Percentiles rank a stretch among this genome's conserved stretches.
Conservation (phyloP, 2,329 filamentous ascomycete genomes). For the Cytospora piceicola region DNA sequence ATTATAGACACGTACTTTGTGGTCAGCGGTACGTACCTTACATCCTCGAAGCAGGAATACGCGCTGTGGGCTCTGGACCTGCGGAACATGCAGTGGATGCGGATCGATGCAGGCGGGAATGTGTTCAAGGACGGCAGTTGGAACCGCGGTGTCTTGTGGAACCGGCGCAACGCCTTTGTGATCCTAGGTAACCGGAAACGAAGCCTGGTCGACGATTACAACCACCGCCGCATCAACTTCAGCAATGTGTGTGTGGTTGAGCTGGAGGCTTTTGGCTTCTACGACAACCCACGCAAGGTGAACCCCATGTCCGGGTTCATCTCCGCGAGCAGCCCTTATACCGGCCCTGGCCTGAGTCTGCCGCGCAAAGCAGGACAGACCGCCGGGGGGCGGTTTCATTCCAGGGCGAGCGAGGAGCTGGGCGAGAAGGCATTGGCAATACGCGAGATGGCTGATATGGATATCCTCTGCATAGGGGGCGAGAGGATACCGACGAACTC, state of each 20-base stretch:
- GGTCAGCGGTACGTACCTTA: constrained; percentile 95
- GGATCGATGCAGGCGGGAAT: constrained; percentile 91
- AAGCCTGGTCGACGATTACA: constrained; percentile 96
- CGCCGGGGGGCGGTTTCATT: constrained; percentile 76
- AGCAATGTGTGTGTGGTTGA: constrained; percentile 96
- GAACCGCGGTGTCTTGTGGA: constrained; percentile 95
- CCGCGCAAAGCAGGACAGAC: constrained; percentile 65
- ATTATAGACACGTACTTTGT: constrained; percentile 96
- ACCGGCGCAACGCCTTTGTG: constrained; percentile 90
- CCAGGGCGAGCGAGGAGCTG: constrained; percentile 79
- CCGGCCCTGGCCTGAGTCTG: constrained; percentile 58
- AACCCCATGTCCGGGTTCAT: constrained; percentile 80
- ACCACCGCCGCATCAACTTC: constrained; percentile 96
- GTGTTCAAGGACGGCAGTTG: constrained; percentile 97
- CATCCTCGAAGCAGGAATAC: constrained; percentile 97
- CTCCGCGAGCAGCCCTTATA: constrained; percentile 77
- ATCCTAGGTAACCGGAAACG: constrained; percentile 92
- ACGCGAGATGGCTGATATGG: constrained; percentile 94
- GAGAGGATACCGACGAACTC: constrained; percentile 95
- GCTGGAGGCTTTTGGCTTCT: constrained; percentile 93
- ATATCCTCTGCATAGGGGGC: constrained; percentile 87
- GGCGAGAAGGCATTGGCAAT: constrained; percentile 79
- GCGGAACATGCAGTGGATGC: constrained; percentile 86
- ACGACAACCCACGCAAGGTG: constrained; percentile 86
- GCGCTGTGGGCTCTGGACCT: constrained; percentile 94